Evolutionary conservation across 2,329 filamentous ascomycete species (phyloP).

Genomic region (Ramichloridium luteum): DNA sequence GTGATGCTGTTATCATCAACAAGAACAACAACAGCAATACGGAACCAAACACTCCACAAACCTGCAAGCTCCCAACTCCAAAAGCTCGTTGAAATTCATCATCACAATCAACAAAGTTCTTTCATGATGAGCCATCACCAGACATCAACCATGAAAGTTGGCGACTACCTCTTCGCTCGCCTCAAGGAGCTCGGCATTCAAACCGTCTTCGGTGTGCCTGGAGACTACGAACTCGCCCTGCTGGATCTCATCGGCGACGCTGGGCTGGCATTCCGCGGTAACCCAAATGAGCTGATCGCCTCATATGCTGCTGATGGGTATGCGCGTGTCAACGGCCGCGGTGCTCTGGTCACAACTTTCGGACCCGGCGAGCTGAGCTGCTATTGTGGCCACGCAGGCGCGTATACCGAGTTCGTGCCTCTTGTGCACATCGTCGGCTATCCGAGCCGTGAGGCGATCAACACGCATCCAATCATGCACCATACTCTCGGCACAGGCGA

Average conservation of each 20-base stretch:
- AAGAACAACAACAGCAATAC: too few species aligned
- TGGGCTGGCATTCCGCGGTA: conserved; percentile 27
- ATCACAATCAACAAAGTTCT: too few species aligned
- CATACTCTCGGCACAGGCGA: conserved; percentile 19
- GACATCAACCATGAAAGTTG: too few species aligned
- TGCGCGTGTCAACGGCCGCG: conserved; percentile 58
- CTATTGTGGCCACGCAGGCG: conserved; percentile 61
- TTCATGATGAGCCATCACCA: too few species aligned
- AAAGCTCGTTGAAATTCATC: too few species aligned
- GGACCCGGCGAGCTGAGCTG: conserved; percentile 59
- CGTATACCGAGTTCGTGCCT: conserved; percentile 60
- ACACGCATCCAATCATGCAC: conserved; percentile 16
- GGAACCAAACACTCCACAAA: too few species aligned
- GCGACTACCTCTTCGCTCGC: conserved; percentile 28
- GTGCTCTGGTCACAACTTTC: conserved; percentile 61
- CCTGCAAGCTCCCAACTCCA: too few species aligned
- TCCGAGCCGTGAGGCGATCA: conserved; percentile 22
- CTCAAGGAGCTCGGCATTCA: conserved; percentile 33
- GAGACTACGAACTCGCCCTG: conserved; percentile 26
- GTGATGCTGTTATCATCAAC: too few species aligned
- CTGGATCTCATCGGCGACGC: conserved; percentile 26
- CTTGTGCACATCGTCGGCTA: conserved; percentile 50
- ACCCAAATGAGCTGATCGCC: conserved; percentile 27
- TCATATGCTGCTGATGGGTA: conserved; percentile 69
- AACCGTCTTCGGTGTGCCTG: conserved; percentile 37